Conservation (phyloP, 768 basidiomycete species). For the Boletales sp. region DNA sequence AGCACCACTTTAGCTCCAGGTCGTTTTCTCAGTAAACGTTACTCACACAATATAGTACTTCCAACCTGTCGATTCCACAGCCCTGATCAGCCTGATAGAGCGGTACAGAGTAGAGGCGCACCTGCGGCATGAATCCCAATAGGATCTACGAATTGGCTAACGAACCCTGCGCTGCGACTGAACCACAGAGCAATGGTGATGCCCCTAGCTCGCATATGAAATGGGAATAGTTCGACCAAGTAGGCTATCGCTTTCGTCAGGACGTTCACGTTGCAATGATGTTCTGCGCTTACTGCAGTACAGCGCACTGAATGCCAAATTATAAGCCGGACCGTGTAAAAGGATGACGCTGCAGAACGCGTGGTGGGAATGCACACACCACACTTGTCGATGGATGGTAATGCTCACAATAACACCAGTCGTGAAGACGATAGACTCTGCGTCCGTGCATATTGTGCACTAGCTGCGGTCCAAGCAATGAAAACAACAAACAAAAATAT, state of each 20-base stretch:
- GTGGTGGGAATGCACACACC: background rate
- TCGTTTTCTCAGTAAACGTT: background rate
- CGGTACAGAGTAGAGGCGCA: background rate
- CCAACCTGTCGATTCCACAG: constrained; percentile 3
- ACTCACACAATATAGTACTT: constrained; percentile 15
- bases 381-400: background rate
- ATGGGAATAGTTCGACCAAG: constrained; percentile 66
- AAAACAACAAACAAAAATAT: constrained; percentile 14
- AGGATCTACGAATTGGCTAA: constrained; percentile 12
- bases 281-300: too few species aligned
- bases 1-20: too few species aligned
- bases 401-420: constrained; percentile 5
- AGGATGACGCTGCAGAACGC: constrained; percentile 13
- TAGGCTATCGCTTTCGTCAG: constrained; percentile 37
- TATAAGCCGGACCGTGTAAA: constrained; percentile 12
- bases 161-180: constrained; percentile 35
- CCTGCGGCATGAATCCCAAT: constrained; percentile 14
- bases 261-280: too few species aligned
- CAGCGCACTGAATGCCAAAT: constrained; percentile 8
- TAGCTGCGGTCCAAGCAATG: constrained; percentile 15
- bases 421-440: constrained; percentile 9
- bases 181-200: constrained; percentile 60
- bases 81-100: too few species aligned
- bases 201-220: constrained; percentile 57
- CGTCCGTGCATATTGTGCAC: constrained; percentile 17